Base-by-base conservation (phyloP, 306 rosid genomes). In the Mimosa bimucronata region DNA sequence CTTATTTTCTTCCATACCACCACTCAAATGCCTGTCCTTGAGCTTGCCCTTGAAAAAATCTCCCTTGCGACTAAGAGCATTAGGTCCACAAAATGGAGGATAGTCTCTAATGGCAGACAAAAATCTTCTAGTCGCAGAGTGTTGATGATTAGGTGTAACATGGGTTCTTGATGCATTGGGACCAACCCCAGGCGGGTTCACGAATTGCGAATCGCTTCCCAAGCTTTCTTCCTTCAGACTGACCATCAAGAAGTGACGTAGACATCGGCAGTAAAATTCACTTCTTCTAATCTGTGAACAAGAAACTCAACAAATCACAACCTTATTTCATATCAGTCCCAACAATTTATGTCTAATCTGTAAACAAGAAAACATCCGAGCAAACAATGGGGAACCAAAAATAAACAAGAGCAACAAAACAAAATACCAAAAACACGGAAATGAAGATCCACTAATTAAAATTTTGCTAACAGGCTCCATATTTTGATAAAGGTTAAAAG, bases 1-100 rank as follows among this genome's bases (percentile, higher is more conserved):
- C 87, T 84, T 82, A 16, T 69, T 78, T 80, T 66, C 81, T 71
- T 83, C 70, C 66, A 48, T 7, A 78, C 79, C 74, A 37, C 45
- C 88, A 68, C 53, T 66, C 80, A 41, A 45, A 8, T n/a, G 29
- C 37, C 21, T 26, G 7, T 40, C 83, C 79, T 40, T 26, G 19
- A 44, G 60, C 80, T 64, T 26, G 67, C 55, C 71, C 58, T 15
- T 48, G 61, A 12, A 21, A 21, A 9, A 26, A 19, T 55, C 61
- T 55, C 13, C 28, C 75, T 44, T 71, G 37, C 52, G 19, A 3
- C 65, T 34, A 26, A 61, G 70, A 71, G 83, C 80, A 71, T 82
- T 73, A 71, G 70, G 76, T 78, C 97, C 92, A 18, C 89, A 82
- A 3, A 28, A 71, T 7, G 65, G 66, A 29, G 70, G 73, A 25